Evolutionary conservation across 2,329 filamentous ascomycete genomes (phyloP), one percentile per base, ranked within the genome.

Genomic region (Pestalotiopsis sp.): DNA sequence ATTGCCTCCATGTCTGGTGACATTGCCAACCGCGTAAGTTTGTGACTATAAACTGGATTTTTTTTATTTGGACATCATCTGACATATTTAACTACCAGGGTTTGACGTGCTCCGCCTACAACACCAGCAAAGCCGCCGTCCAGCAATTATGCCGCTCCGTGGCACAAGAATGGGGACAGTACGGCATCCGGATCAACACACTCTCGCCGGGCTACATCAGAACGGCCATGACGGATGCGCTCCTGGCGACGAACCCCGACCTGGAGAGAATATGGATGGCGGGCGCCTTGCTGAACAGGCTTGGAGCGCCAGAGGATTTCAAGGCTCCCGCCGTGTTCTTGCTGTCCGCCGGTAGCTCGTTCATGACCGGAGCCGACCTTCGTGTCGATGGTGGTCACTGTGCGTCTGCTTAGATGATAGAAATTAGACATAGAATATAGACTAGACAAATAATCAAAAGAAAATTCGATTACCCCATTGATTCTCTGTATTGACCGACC

Each of bases 121-220:
- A 90, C 76, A 83, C 87, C 25, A 88, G 85, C 45, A 91, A 91
- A 77, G 88, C 87, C 11, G 89, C 85, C 17, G 87, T 90, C 0
- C 83, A 89, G 65, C 87, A 90, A 73, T 82, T 91, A 60, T 86
- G 81, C 23, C 84, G 88, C 56, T 90, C 88, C 64, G 80, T 91
- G 3, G 89, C 89, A 5, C 81, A 86, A 23, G 89, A 91, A 80
- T 91, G 89, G 89, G 89, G 88, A 23, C 79, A 84, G 68, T 82
- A 89, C 76, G 87, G 86, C 31, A 91, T 92, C 67, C 83, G 90
- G 9, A 86, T 92, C 70, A 92, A 92, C 77, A 91, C 88, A 1
- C 82, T 92, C 60, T 91, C 88, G 60, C 89, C 90, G 0, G 90
- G 90, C 2, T 85, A 85, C 69, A 85, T 86, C 68, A 78, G 81